Evolutionary conservation across 768 basidiomycete genomes (phyloP).

Genomic region (Clitopilus hobsonii): DNA sequence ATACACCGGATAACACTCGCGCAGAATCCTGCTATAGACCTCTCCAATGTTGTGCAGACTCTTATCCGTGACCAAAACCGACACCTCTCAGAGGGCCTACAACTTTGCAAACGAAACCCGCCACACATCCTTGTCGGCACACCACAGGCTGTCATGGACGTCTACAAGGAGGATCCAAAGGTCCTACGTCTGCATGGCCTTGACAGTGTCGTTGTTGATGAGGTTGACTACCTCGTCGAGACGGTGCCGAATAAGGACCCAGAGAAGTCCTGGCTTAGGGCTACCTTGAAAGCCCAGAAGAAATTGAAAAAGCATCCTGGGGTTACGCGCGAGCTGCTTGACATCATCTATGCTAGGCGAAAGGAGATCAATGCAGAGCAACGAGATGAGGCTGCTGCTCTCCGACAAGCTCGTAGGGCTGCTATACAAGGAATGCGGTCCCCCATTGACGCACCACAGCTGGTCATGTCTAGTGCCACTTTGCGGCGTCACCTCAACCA

Average conservation of each 20-base stretch:
- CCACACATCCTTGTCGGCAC: constrained; percentile 73
- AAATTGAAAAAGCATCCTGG: constrained; percentile 52
- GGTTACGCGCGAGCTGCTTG: constrained; percentile 54
- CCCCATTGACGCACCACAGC: constrained; percentile 39
- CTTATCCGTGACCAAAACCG: constrained; percentile 49
- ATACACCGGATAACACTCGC: constrained; percentile 37
- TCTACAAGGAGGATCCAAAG: constrained; percentile 37
- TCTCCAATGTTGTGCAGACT: constrained; percentile 51
- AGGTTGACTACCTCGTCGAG: constrained; percentile 69
- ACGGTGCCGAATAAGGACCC: constrained; percentile 38
- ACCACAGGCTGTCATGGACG: constrained; percentile 62
- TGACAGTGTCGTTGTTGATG: constrained; percentile 65
- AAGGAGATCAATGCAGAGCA: constrained; percentile 22
- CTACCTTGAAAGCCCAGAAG: constrained; percentile 31
- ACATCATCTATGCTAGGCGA: constrained; percentile 43
- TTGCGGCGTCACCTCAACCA: constrained; percentile 50
- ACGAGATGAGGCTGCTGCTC: constrained; percentile 17
- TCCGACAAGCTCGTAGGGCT: not conserved
- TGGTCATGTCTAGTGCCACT: constrained; percentile 70
- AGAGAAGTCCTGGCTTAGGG: constrained; percentile 30
- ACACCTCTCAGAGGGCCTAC: constrained; percentile 35
- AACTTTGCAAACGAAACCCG: constrained; percentile 31
- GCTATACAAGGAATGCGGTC: constrained; percentile 12
- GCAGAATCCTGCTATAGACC: constrained; percentile 23
- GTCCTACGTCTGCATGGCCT: constrained; percentile 42